Percentiles rank a stretch among this genome's conserved stretches.
Conservation (phyloP, 768 basidiomycete genomes). For the Dioszegia hungarica region DNA sequence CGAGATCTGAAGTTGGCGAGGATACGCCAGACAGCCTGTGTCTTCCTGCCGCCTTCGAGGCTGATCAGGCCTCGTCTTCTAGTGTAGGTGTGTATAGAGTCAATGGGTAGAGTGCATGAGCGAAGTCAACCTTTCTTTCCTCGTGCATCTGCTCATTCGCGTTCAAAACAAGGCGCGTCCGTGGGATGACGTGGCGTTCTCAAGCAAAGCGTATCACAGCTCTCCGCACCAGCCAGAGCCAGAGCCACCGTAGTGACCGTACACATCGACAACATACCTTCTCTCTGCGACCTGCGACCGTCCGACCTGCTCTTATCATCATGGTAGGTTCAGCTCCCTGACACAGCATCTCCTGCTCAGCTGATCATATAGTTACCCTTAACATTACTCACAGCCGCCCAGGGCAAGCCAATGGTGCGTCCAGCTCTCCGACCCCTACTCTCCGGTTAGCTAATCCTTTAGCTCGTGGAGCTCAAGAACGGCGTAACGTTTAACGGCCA, state of each 20-base stretch:
- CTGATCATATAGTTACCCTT: slow-evolving; percentile 70
- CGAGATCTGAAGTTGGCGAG: too few species aligned
- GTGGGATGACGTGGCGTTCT: background rate
- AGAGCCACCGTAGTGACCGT: too few species aligned
- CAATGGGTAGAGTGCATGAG: too few species aligned
- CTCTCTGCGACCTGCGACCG: too few species aligned
- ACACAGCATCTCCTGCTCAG: background rate
- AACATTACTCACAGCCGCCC: slow-evolving; percentile 91
- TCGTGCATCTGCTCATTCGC: background rate
- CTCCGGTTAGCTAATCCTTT: background rate
- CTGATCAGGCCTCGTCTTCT: too few species aligned
- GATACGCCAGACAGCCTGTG: too few species aligned
- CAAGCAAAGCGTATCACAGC: background rate
- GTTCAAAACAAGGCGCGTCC: background rate
- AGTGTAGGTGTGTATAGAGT: too few species aligned
- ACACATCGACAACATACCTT: too few species aligned
- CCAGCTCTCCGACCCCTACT: background rate
- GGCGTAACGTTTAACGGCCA: slow-evolving; percentile 99
- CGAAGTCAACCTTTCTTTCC: background rate
- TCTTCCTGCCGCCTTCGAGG: too few species aligned
- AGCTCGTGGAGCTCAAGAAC: slow-evolving; percentile 93
- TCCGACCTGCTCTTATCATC: too few species aligned
- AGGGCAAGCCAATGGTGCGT: slow-evolving; percentile 95
- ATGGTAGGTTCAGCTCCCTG: background rate
- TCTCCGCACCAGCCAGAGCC: too few species aligned